phyloP scores from a whole-genome alignment of 208 protist species.

The Crithidia thermophila region DNA sequence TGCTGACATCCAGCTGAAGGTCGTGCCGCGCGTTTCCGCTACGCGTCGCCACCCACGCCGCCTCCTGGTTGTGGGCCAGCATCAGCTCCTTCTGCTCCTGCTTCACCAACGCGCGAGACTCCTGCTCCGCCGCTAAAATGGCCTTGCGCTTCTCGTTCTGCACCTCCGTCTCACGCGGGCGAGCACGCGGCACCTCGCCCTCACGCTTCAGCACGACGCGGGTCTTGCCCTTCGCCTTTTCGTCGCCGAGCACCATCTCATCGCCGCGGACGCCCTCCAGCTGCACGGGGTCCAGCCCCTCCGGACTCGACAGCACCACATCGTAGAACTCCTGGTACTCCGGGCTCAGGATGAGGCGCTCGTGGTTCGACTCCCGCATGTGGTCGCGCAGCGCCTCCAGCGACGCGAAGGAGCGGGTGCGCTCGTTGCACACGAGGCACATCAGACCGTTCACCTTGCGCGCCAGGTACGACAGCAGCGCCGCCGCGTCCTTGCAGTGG shows the following conservation, averaged over 20 bases:
- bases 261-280: constrained; percentile 48
- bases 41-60: constrained; percentile 40
- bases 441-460: constrained; percentile 90
- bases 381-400: constrained; percentile 84
- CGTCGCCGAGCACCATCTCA: constrained; percentile 44
- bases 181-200: constrained; percentile 63
- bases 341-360: constrained; percentile 68
- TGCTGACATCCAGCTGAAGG: constrained; percentile 63
- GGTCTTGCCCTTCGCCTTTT: constrained; percentile 31
- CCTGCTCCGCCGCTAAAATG: constrained; percentile 59
- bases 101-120: constrained; percentile 55
- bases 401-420: constrained; percentile 67
- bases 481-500: constrained; percentile 66
- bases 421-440: constrained; percentile 89
- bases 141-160: constrained; percentile 55
- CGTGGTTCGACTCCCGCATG: constrained; percentile 87
- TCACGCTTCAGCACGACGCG: constrained; percentile 63
- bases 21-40: constrained; percentile 53
- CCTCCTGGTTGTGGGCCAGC: constrained; percentile 49
- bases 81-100: constrained; percentile 73
- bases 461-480: constrained; percentile 76
- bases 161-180: constrained; percentile 65
- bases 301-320: constrained; percentile 64
- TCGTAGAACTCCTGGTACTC: constrained; percentile 91
- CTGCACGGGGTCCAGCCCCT: constrained; percentile 37